Evolutionary conservation across 164 flowering plant genomes (phyloP).

Genomic region (Chimonanthus salicifolius): DNA sequence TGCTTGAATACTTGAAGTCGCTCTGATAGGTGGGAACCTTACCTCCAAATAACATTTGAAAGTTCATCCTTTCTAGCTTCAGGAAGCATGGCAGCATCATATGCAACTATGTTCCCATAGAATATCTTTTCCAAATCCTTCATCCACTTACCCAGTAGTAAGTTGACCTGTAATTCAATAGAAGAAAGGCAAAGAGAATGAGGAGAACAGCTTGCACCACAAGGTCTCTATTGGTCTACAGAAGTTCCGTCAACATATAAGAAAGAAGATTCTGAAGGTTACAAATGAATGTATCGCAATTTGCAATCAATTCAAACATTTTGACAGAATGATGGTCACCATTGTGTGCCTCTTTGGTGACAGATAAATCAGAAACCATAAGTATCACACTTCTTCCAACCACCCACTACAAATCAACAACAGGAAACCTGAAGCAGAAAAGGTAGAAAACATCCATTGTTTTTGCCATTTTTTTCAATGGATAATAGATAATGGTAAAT

Average conservation of each 20-base stretch:
- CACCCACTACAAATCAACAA: too few relatives aligned
- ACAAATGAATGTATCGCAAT: background rate
- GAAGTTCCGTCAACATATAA: background rate
- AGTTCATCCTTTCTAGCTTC: constrained; percentile 77
- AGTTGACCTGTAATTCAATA: constrained; percentile 60
- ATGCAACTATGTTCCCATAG: constrained; percentile 95
- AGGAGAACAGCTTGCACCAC: background rate
- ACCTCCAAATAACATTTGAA: constrained; percentile 72
- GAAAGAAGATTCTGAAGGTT: background rate
- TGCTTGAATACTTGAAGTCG: background rate
- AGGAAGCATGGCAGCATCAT: constrained; percentile 80
- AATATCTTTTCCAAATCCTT: constrained; percentile 94
- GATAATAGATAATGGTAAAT: too few relatives aligned
- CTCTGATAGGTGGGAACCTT: constrained; percentile 6
- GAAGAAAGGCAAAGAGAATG: background rate
- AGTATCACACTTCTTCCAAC: background rate
- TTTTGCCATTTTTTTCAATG: too few relatives aligned
- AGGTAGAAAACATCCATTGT: too few relatives aligned
- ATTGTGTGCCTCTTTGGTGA: background rate
- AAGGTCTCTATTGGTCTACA: background rate
- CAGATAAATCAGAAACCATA: background rate
- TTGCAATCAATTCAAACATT: background rate
- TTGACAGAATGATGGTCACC: background rate
- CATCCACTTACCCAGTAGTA: constrained; percentile 80
- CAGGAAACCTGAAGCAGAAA: too few relatives aligned